Percentiles rank a stretch among this genome's conserved stretches.
Evolutionary conservation across 2,329 filamentous ascomycete species (phyloP).

Genomic region (Diplodia scrobiculata): DNA sequence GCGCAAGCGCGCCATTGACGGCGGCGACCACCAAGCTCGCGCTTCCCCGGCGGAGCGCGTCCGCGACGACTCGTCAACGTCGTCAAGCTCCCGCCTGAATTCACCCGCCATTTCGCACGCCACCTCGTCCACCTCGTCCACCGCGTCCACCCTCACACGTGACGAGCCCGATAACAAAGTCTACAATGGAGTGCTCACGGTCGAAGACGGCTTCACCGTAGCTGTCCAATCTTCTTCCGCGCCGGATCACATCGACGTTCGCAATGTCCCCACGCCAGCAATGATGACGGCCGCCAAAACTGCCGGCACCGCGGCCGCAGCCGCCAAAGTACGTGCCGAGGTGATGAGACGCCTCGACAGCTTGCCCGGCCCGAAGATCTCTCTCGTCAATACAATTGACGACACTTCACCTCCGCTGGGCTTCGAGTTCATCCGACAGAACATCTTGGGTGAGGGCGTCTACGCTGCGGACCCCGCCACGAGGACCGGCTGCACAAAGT

Average conservation of each 20-base stretch:
- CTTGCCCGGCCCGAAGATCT: slow-evolving; percentile 50
- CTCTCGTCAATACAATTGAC: slow-evolving; percentile 66
- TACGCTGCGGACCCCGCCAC: slow-evolving; percentile 62
- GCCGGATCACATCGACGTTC: slow-evolving; percentile 38
- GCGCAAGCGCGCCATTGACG: slow-evolving; percentile 36
- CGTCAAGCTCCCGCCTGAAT: slow-evolving; percentile 6
- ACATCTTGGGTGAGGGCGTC: slow-evolving; percentile 63
- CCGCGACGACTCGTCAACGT: not conserved
- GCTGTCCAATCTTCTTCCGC: slow-evolving; percentile 29
- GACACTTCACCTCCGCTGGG: slow-evolving; percentile 57
- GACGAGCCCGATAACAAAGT: slow-evolving; percentile 32
- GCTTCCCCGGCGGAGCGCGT: slow-evolving; percentile 3
- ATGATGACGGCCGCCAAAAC: slow-evolving; percentile 42
- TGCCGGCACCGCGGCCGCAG: slow-evolving; percentile 39
- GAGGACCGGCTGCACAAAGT: slow-evolving; percentile 67
- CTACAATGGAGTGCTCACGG: slow-evolving; percentile 49
- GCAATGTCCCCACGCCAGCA: slow-evolving; percentile 40
- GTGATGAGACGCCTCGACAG: slow-evolving; percentile 41
- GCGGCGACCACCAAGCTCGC: slow-evolving; percentile 30
- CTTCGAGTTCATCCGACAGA: slow-evolving; percentile 70
- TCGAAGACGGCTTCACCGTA: slow-evolving; percentile 43
- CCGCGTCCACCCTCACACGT: not conserved
- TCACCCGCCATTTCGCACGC: not conserved
- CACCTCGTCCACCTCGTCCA: too few relatives aligned
- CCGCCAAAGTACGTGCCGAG: slow-evolving; percentile 43